Base-by-base conservation (phyloP, 768 basidiomycete genomes). In the Pleurotus tuoliensis region DNA sequence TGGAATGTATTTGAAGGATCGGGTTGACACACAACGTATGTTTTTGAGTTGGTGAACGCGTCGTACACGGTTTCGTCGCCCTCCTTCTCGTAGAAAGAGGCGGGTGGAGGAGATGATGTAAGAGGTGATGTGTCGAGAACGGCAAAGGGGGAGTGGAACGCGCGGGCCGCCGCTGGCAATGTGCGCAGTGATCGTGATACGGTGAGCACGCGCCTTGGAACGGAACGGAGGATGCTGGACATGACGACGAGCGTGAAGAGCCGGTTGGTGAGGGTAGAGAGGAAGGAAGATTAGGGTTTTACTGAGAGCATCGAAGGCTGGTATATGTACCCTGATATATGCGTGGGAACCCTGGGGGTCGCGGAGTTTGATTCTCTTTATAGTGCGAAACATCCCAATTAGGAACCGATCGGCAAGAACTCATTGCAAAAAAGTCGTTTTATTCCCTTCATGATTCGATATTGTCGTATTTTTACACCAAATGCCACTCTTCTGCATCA, bases 21-120 rank as follows among this genome's bases (percentile, higher is more conserved):
- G 39, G 88, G 88, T 66, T 87, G 77, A 30, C 86, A 88, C 60
- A 89, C 88, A 60, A 90, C 86, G 63, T 90, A 86, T 34, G 84
- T 86, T 56, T 78, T 83, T 27, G 77, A 76, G 34, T 82, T 83
- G 37, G 72, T 67, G 38, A 74, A 66, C 1, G 82, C 79, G 62
- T 86, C 83, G 34, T 53, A 53, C 22, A 77, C 64, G 20, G 78
- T 73, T 61, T 68, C 67, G 62, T 87, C 82, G 56, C 71, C 62
- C 62, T 87, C 79, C 66, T 88, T 89, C 67, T 88, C 85, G 69
- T 90, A 87, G 9, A 75, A 62, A 51, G 73, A 62, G 11, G 73
- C 53, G 20, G 69, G 62, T 6, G 75, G 62, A 58, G 73, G 58
- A 39, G 73, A 67, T 22, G 72, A 66, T 16, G 73, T 59, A 34